Evolutionary conservation across 352 stramenopile species (phyloP), one percentile per base, ranked within the genome.

Genomic region (Pythium rhizo-oryzae): DNA sequence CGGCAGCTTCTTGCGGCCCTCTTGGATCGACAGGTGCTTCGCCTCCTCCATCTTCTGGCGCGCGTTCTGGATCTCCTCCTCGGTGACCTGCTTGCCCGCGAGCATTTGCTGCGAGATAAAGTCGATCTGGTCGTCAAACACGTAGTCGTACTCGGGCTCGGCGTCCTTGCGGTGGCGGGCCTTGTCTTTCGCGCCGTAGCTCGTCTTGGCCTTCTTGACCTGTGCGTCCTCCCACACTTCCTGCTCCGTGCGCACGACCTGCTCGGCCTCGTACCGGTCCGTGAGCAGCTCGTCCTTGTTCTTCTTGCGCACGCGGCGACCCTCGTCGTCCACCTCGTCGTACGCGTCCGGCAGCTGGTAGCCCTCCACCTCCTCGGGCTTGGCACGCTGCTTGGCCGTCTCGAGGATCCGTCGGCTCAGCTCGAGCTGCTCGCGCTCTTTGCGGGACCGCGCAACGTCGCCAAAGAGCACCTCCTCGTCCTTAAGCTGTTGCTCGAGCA

Each of bases 101-200:
- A 97, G 71, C 68, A 98, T 89, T 51, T 97, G 82, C 64, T 95
- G 77, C 41, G 90, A 97, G 41, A 99, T 98, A 72, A 99, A 99
- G 71, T 99, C 97, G 72, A 99, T 99, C 71, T 98, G 85, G 77
- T 99, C 97, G 65, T 99, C 97, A 74, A 99, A 98, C 5, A 99
- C 89, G 50, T 99, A 93, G 52, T 99, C 97, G 56, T 98, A 99
- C 67, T 98, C 86, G 25, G 97, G 84, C 25, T 93, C 91, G 16
- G 84, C 59, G 15, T 74, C 70, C 25, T 80, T 79, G 6, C 51
- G 46, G 39, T 63, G 70, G 25, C 53, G 51, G 30, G 67, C 44
- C 30, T 96, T 93, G 60, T 96, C 89, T 39, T 96, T 89, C 0
- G 81, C 79, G 53, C 87, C 77, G 46, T 84, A 78, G n/a, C 55